Conservation (phyloP, 495 filamentous ascomycete species). For the Hypoxylon perforatum region DNA sequence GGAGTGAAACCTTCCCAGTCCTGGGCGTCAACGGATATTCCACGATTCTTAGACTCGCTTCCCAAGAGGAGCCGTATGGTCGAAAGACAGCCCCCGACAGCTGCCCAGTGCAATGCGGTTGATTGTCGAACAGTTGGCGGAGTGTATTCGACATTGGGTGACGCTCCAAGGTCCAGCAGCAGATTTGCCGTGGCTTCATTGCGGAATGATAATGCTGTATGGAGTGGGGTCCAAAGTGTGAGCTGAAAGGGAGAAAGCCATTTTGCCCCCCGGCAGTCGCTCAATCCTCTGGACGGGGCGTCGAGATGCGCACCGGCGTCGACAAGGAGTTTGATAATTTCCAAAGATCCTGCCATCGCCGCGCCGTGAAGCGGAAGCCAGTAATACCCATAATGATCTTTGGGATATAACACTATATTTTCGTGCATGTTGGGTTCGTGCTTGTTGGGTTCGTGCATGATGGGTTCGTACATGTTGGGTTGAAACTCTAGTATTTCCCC, state of each 20-base stretch:
- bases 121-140: neutral
- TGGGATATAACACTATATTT: no score
- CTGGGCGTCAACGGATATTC: neutral
- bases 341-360: neutral
- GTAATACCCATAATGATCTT: neutral
- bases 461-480: no score
- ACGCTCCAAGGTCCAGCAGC: constrained; percentile 11
- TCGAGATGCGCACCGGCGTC: constrained; percentile 5
- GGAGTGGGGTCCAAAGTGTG: constrained; percentile 22
- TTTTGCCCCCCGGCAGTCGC: neutral
- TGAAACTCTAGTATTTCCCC: no score
- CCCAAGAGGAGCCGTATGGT: constrained; percentile 3
- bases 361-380: constrained; percentile 18
- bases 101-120: constrained; percentile 12
- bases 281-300: neutral
- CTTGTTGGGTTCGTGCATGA: no score
- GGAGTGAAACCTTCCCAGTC: neutral
- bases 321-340: constrained; percentile 11
- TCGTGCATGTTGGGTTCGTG: no score
- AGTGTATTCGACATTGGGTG: constrained; percentile 1
- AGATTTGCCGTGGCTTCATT: neutral
- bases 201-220: constrained; percentile 3
- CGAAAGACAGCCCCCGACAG: neutral
- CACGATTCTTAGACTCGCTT: neutral
- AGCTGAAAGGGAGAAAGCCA: no score